Evolutionary conservation across 2,329 filamentous ascomycete genomes (phyloP).

Genomic region (Albophoma yamanashiensis): DNA sequence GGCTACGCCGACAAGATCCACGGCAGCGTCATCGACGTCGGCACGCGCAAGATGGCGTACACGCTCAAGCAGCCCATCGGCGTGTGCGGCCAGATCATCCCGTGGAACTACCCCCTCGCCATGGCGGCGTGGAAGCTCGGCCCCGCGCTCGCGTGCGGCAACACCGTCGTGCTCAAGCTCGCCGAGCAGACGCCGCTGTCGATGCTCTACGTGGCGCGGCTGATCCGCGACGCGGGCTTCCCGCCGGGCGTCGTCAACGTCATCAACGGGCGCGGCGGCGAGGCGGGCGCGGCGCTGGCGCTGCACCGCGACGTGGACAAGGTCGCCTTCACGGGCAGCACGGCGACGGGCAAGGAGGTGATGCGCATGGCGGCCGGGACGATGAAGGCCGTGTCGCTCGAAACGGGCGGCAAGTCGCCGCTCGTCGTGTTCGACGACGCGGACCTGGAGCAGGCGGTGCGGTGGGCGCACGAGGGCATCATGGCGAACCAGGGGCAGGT

Average conservation of each 20-base stretch:
- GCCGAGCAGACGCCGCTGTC: constrained; percentile 59
- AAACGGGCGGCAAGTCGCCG: constrained; percentile 58
- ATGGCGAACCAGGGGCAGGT: constrained; percentile 55
- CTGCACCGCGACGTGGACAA: constrained; percentile 62
- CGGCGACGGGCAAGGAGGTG: constrained; percentile 59
- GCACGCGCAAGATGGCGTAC: constrained; percentile 61
- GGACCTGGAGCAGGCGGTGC: constrained; percentile 57
- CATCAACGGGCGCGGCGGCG: constrained; percentile 58
- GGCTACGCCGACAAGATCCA: constrained; percentile 72
- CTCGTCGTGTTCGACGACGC: constrained; percentile 55
- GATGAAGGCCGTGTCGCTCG: constrained; percentile 55
- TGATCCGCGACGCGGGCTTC: constrained; percentile 65
- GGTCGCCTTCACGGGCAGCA: constrained; percentile 70
- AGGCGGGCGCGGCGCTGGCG: constrained; percentile 58
- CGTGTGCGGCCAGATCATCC: constrained; percentile 65
- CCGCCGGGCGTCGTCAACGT: constrained; percentile 71
- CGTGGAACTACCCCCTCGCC: constrained; percentile 54
- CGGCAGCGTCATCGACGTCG: constrained; percentile 64
- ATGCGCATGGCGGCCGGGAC: constrained; percentile 64
- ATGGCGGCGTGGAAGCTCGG: constrained; percentile 59
- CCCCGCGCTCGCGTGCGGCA: constrained; percentile 55
- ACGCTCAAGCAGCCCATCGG: constrained; percentile 66
- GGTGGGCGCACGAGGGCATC: constrained; percentile 39
- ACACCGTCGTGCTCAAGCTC: constrained; percentile 53
- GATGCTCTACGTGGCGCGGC: constrained; percentile 52